Evolutionary conservation across 2,329 filamentous ascomycete species (phyloP).

Genomic region (Apiospora koreana): DNA sequence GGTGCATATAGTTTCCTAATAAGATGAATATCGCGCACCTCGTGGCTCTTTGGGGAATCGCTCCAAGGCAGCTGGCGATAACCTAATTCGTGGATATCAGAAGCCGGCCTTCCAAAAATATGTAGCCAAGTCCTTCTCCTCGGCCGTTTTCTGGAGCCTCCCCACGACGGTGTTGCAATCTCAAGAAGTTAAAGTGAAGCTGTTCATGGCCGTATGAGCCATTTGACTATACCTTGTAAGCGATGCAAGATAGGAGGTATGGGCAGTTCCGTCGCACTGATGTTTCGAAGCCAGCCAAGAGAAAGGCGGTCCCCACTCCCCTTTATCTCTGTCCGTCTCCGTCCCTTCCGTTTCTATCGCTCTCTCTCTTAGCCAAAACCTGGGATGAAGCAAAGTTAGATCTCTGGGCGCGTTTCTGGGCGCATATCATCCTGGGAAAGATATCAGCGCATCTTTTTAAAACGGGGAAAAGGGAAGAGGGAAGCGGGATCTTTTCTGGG

Average conservation of each 20-base stretch:
- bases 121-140: not conserved
- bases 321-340: not conserved
- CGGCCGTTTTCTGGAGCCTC: constrained; percentile 10
- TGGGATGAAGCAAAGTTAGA: not conserved
- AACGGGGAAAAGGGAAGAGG: not conserved
- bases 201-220: not conserved
- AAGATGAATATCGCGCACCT: not conserved
- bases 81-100: not conserved
- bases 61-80: not conserved
- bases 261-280: constrained; percentile 1
- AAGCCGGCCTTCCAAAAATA: not conserved
- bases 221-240: not conserved
- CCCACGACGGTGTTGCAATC: not conserved
- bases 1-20: not conserved
- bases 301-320: not conserved
- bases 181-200: not conserved
- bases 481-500: not conserved
- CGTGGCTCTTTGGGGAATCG: not conserved
- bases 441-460: not conserved
- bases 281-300: not conserved
- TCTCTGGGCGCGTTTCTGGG: not conserved
- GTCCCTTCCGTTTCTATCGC: not conserved
- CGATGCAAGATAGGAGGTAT: not conserved
- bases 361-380: not conserved
- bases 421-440: not conserved